Base-by-base conservation (phyloP, 768 basidiomycete species). In the Tricholoma hemisulphureum region DNA sequence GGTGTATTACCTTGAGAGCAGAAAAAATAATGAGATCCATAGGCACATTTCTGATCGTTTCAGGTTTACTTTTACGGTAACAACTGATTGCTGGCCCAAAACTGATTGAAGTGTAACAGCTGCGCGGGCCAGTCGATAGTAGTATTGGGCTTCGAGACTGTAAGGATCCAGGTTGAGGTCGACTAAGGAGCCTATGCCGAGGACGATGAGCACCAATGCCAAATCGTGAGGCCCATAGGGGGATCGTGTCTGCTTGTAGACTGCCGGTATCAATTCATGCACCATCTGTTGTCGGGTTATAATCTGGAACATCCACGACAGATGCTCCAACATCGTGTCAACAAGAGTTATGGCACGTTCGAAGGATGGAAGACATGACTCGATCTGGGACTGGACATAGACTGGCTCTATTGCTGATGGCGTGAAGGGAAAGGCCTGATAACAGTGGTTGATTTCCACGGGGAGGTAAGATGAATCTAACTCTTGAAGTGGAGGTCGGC, bases 71-170 rank as follows among this genome's bases (percentile, higher is more conserved):
- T 82, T 80, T 59, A 81, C 67, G 13, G 81, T 81, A 26, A 77
- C 74, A 29, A 82, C 61, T 9, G 81, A 82, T 45, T 76, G 73
- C 34, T 78, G 68, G 24, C 66, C 69, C 29, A 83, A 57, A 9
- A 82, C 70, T 6, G 79, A 71, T 56, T 82, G 81, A 18, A 83
- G 70, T 16, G 75, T 71, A 24, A 82, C 51, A 4, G 81, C 75
- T 13, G 81, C 80, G 58, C 74, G 72, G n/a, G 78, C 73, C 1
- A 83, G 71, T 29, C 71, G 73, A 58, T 81, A 77, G 62, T 82
- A 83, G 65, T 81, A 80, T 49, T 81, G 80, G 7, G 79, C 80
- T 60, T 83, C 80, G n/a, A 76, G 65, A 60, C 77, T 80, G 57
- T 78, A 80, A 1, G 81, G 77, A 39, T 73, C 72, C 46, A 80